phyloP scores from a whole-genome alignment of 352 stramenopile genomes.

The Pythium utonaiense region DNA sequence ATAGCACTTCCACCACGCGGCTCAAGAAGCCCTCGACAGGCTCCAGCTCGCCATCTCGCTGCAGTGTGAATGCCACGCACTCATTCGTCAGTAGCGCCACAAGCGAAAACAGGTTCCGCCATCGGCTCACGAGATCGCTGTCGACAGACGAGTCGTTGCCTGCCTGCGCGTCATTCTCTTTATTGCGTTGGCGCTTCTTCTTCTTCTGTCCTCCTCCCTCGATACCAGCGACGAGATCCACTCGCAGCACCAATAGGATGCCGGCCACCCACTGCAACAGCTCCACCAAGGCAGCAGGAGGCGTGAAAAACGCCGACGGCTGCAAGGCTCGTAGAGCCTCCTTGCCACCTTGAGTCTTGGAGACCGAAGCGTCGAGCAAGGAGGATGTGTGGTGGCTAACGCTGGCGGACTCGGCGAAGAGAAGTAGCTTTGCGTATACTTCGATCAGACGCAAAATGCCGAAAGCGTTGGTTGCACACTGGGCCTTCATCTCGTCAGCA shows the following conservation, averaged over 20 bases:
- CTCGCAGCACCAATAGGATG: conserved; percentile 50
- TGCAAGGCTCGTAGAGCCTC: conserved; percentile 47
- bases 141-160: background rate
- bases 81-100: conserved; percentile 54
- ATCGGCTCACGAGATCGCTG: conserved; percentile 40
- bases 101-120: conserved; percentile 72
- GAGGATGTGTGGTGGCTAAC: conserved; percentile 47
- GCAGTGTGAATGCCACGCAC: conserved; percentile 59
- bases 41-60: conserved; percentile 30
- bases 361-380: conserved; percentile 30
- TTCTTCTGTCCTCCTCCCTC: conserved; percentile 43
- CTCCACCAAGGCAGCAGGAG: conserved; percentile 35
- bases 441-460: conserved; percentile 64
- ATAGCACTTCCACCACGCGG: conserved; percentile 41
- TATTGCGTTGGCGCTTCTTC: conserved; percentile 20
- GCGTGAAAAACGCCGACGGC: conserved; percentile 59
- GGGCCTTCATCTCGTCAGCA: conserved; percentile 32
- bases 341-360: conserved; percentile 33
- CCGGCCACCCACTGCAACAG: conserved; percentile 53
- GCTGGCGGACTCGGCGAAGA: conserved; percentile 48
- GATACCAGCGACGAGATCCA: conserved; percentile 32
- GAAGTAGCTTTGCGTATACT: conserved; percentile 58
- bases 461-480: conserved; percentile 53
- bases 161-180: background rate
- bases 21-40: conserved; percentile 33